These are phyloP conservation scores for Chlamydomonas sp. DNA, from an alignment of 139 green algal species.

Conservation along the genomic window DNA sequence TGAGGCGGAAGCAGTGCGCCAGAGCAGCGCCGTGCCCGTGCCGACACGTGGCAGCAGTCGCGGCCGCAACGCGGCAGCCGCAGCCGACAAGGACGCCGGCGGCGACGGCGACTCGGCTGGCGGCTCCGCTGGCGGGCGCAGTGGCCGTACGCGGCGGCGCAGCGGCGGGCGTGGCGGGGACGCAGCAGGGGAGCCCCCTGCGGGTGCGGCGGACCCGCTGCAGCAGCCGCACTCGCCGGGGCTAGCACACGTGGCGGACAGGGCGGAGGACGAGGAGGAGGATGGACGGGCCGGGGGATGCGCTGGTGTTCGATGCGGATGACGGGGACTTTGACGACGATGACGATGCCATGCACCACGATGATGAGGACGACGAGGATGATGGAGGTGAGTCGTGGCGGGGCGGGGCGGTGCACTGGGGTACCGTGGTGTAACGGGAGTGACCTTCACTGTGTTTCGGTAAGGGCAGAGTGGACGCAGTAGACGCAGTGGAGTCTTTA, in stretches of 20 bases:
- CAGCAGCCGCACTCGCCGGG: neutral
- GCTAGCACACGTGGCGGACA: no score
- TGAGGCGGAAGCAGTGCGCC: constrained; percentile 9
- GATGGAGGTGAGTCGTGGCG: no score
- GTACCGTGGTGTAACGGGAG: no score
- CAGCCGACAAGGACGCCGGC: neutral
- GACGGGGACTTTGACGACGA: constrained; percentile 52
- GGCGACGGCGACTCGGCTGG: constrained; percentile 1
- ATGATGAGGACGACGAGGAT: no score
- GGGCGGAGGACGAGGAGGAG: constrained; percentile 52
- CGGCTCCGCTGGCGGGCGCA: neutral
- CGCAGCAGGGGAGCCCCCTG: constrained; percentile 24
- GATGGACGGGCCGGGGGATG: constrained; percentile 53
- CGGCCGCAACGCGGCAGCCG: neutral
- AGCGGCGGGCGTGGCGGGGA: neutral
- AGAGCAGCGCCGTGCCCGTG: neutral
- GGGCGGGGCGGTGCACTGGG: no score
- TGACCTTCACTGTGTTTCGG: no score
- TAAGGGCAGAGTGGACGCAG: no score
- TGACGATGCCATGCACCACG: constrained; percentile 45
- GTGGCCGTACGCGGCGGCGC: neutral
- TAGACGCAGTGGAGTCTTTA: no score
- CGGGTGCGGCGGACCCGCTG: neutral
- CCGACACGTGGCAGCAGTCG: constrained; percentile 4
- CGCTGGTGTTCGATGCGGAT: constrained; percentile 70